Evolutionary conservation across 2,329 filamentous ascomycete species (phyloP).

Genomic region (Fusarium guadeloupense): DNA sequence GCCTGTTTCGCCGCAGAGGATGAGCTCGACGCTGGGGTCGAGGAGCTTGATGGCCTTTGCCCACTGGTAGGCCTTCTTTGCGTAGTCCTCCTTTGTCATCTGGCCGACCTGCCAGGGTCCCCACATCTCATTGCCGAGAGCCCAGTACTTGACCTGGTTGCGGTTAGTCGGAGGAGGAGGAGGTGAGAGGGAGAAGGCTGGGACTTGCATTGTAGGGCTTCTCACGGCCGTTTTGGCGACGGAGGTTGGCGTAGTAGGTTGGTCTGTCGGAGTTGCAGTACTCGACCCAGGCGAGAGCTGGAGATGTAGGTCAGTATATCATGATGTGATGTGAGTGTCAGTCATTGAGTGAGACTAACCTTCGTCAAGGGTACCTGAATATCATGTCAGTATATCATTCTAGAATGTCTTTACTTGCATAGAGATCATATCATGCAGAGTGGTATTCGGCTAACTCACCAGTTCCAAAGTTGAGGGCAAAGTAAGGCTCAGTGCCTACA

Average conservation of each 20-base stretch:
- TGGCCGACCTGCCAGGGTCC: constrained; percentile 74
- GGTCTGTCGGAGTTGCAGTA: constrained; percentile 84
- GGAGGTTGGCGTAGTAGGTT: constrained; percentile 83
- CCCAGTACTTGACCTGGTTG: constrained; percentile 78
- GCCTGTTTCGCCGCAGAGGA: constrained; percentile 79
- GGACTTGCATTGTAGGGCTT: constrained; percentile 72
- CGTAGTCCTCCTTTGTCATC: constrained; percentile 75
- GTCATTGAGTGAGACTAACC: constrained; percentile 38
- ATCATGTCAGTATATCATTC: neutral
- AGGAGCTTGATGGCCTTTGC: constrained; percentile 76
- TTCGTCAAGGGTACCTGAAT: constrained; percentile 52
- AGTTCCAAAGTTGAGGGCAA: constrained; percentile 84
- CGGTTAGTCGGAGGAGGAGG: neutral
- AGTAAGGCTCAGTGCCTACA: constrained; percentile 79
- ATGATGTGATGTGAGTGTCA: neutral
- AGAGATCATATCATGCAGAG: neutral
- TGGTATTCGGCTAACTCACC: constrained; percentile 51
- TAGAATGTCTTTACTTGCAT: neutral
- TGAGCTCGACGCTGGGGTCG: constrained; percentile 73
- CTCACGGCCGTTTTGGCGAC: constrained; percentile 76
- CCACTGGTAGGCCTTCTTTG: constrained; percentile 75
- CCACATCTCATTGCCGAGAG: constrained; percentile 79
- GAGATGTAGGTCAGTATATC: neutral
- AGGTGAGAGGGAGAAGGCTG: fast-evolving
- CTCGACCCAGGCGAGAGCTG: constrained; percentile 78